These are phyloP conservation scores for Fusarium sp. DNA, from an alignment of 2,329 filamentous ascomycete genomes.

Conservation along the genomic window DNA sequence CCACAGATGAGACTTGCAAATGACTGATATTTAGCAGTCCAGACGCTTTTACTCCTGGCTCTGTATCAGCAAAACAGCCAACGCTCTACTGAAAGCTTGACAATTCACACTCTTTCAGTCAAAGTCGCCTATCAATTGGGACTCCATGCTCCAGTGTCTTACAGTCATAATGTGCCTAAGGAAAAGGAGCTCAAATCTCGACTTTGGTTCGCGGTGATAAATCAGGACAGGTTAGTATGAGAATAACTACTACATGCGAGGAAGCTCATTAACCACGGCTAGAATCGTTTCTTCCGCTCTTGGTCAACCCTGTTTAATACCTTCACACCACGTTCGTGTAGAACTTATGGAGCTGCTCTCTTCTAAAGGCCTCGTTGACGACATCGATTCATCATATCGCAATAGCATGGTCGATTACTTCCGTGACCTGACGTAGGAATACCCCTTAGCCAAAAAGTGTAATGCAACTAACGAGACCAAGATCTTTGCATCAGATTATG, in stretches of 20 bases:
- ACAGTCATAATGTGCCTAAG: too few relatives aligned
- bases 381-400: too few relatives aligned
- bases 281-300: not conserved
- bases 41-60: constrained; percentile 51
- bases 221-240: constrained; percentile 30
- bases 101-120: constrained; percentile 52
- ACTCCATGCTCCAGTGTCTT: constrained; percentile 48
- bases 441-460: too few relatives aligned
- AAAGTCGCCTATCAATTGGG: constrained; percentile 54
- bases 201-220: constrained; percentile 53
- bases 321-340: not conserved
- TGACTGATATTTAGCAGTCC: constrained; percentile 41
- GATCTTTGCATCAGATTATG: too few relatives aligned
- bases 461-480: too few relatives aligned
- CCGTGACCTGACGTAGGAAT: too few relatives aligned
- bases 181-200: constrained; percentile 50
- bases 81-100: constrained; percentile 52
- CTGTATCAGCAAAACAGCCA: constrained; percentile 56
- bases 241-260: too few relatives aligned
- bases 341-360: not conserved
- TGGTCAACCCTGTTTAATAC: not conserved
- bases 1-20: not conserved
- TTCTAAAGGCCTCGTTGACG: not conserved
- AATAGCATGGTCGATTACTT: too few relatives aligned
- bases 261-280: too few relatives aligned